Conservation (phyloP, 306 rosid species). For the Elaeagnus macrophylla region DNA sequence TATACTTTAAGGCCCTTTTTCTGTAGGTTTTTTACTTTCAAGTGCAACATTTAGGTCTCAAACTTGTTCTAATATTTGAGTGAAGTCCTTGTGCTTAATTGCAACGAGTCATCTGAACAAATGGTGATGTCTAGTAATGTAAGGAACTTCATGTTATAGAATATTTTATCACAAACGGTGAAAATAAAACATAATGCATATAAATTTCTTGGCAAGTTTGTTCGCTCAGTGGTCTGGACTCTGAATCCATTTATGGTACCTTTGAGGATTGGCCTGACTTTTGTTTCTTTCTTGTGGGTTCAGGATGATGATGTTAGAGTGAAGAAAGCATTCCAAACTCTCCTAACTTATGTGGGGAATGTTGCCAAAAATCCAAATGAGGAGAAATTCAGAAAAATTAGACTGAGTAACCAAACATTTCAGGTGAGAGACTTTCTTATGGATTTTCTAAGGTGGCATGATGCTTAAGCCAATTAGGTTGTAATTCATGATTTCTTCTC, state of each 20-base stretch:
- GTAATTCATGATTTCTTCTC: neutral
- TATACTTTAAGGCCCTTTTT: too few species aligned
- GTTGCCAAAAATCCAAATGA: conserved; percentile 70
- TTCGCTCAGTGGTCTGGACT: neutral
- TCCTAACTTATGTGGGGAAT: conserved; percentile 70
- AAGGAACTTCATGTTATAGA: too few species aligned
- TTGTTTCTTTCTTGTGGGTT: conserved; percentile 7
- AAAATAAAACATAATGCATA: too few species aligned
- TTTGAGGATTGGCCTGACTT: conserved; percentile 1
- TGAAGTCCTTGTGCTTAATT: too few species aligned
- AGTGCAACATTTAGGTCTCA: too few species aligned
- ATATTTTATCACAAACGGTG: too few species aligned
- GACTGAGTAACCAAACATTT: conserved; percentile 66
- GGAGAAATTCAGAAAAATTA: conserved; percentile 85
- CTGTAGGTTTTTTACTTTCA: too few species aligned
- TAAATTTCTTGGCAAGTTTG: too few species aligned
- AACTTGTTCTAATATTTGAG: too few species aligned
- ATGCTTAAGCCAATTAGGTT: neutral
- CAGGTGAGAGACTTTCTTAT: conserved; percentile 45
- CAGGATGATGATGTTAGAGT: conserved; percentile 81
- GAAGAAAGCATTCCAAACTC: conserved; percentile 82
- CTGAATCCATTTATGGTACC: neutral
- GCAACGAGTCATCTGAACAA: too few species aligned
- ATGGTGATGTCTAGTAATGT: too few species aligned
- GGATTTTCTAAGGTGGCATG: neutral